Conservation (phyloP, 106 monocot genomes). For the Gastrodia elata region DNA sequence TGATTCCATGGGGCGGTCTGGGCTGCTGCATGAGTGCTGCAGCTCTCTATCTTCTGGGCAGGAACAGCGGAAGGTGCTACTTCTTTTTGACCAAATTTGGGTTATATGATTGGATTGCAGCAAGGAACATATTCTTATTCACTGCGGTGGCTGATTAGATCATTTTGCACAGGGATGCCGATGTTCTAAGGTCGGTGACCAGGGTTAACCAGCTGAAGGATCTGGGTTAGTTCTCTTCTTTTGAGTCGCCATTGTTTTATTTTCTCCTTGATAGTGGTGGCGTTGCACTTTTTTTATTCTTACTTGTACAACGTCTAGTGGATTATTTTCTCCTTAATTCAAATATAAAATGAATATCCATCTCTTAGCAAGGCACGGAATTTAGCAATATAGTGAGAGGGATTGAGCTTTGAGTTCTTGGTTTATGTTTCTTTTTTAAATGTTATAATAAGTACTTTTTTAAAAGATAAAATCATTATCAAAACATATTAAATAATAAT, state of each 20-base stretch:
- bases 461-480: too few species aligned
- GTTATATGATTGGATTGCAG: not conserved
- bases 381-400: not conserved
- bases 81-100: not conserved
- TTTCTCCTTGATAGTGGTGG: not conserved
- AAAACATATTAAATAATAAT: too few species aligned
- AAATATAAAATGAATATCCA: not conserved
- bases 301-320: too few species aligned
- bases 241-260: not conserved
- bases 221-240: slow-evolving; percentile 39
- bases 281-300: not conserved
- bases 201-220: slow-evolving; percentile 74
- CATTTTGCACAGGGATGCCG: slow-evolving; percentile 56
- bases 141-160: not conserved
- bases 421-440: not conserved
- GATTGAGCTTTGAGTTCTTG: too few species aligned
- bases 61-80: slow-evolving; percentile 65
- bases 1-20: slow-evolving; percentile 86
- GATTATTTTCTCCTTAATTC: too few species aligned
- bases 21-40: slow-evolving; percentile 84
- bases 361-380: not conserved
- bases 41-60: slow-evolving; percentile 78
- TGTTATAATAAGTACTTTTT: not conserved
- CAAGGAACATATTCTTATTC: not conserved
- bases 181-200: slow-evolving; percentile 57